A percentile compares a stretch with the other conserved stretches of the same genome.
Evolutionary conservation across 352 stramenopile species (phyloP).

Genomic region (Globisporangium middletonii): DNA sequence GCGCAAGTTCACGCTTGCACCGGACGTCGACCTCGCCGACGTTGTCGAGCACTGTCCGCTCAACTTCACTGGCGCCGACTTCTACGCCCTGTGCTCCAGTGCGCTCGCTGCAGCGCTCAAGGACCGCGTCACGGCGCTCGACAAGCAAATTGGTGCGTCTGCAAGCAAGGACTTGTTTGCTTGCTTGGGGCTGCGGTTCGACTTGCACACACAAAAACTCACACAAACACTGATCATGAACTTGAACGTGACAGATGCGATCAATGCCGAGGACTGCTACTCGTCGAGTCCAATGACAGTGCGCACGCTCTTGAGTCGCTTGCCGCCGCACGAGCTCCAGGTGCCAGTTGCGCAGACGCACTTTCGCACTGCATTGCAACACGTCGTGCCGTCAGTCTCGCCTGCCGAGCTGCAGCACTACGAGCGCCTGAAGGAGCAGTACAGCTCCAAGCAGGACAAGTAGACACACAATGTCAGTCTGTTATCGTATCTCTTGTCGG

Average conservation of each 20-base stretch:
- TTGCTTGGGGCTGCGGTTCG: background rate
- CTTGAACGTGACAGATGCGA: slow-evolving; percentile 25
- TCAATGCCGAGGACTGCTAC: slow-evolving; percentile 78
- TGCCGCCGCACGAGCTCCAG: slow-evolving; percentile 52
- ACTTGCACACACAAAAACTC: too few species aligned
- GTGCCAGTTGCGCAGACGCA: slow-evolving; percentile 50
- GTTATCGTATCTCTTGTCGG: too few species aligned
- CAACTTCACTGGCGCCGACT: slow-evolving; percentile 81
- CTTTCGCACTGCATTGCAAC: slow-evolving; percentile 47
- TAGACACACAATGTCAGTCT: background rate
- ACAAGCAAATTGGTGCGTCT: slow-evolving; percentile 52
- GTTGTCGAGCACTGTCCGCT: slow-evolving; percentile 56
- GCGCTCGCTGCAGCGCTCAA: slow-evolving; percentile 72
- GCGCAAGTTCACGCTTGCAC: slow-evolving; percentile 65
- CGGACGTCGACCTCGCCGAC: slow-evolving; percentile 51
- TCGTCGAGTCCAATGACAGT: slow-evolving; percentile 67
- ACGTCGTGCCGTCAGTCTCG: slow-evolving; percentile 82
- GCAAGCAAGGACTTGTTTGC: background rate
- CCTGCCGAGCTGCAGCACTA: slow-evolving; percentile 83
- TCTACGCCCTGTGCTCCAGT: slow-evolving; percentile 79
- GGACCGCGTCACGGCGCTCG: slow-evolving; percentile 59
- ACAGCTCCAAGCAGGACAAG: slow-evolving; percentile 54
- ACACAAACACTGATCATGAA: too few species aligned
- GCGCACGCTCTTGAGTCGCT: slow-evolving; percentile 55
- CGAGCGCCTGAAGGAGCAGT: slow-evolving; percentile 83